Conservation (phyloP, 108 stramenopile genomes). For the Cyclostephanos invisitatus region DNA sequence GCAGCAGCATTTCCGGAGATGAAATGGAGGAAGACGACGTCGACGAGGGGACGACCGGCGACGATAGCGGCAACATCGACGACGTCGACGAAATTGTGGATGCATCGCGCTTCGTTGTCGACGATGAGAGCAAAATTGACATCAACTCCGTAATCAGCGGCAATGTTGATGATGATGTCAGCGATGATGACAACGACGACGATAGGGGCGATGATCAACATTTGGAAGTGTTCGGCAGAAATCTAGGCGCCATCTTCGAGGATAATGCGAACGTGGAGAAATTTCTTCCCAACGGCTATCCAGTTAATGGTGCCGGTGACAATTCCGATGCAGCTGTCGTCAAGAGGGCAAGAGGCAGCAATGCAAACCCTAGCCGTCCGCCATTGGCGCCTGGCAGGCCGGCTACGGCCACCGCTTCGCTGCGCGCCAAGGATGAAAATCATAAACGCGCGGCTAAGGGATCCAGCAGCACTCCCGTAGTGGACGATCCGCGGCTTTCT, state of each 20-base stretch:
- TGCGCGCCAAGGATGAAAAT: conserved; percentile 5
- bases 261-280: conserved; percentile 4
- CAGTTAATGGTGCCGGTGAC: not conserved
- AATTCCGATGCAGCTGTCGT: not conserved
- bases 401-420: conserved; percentile 1
- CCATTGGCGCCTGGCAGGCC: conserved; percentile 9
- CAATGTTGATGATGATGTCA: not conserved
- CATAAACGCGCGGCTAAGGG: not conserved
- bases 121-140: conserved; percentile 14
- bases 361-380: conserved; percentile 5
- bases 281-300: not conserved
- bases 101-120: not conserved
- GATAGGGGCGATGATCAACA: not conserved
- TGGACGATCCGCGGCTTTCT: conserved; percentile 41
- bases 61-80: conserved; percentile 11
- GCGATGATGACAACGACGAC: not conserved
- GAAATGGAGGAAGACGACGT: not conserved
- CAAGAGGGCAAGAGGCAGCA: not conserved
- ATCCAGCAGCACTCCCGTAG: not conserved
- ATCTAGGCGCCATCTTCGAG: conserved; percentile 10
- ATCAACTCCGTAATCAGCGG: conserved; percentile 14
- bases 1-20: not conserved
- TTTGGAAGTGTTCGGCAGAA: conserved; percentile 2
- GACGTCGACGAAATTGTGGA: conserved; percentile 16
- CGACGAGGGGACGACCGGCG: conserved; percentile 11